These are phyloP conservation scores for thale cress (Arabidopsis thaliana) DNA, from an alignment of 345 rosid species.

Conservation along the genomic window DNA sequence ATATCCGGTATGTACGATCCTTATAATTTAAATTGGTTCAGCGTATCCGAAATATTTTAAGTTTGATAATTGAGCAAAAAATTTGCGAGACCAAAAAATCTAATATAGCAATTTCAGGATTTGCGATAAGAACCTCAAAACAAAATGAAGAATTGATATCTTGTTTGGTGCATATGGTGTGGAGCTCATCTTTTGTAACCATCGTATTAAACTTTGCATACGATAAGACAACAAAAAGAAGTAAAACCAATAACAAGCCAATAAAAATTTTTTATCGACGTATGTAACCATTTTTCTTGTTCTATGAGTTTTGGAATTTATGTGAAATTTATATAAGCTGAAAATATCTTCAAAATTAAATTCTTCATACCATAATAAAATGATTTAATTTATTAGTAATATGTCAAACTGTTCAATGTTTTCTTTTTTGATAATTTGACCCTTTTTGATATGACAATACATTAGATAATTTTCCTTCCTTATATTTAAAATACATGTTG, in stretches of 20 bases:
- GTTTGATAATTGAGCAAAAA: background rate
- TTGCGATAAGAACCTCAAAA: background rate
- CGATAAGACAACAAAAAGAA: background rate
- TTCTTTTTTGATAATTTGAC: no score
- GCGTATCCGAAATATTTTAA: background rate
- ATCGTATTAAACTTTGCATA: slow-evolving; percentile 8
- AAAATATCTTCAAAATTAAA: background rate
- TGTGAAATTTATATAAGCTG: background rate
- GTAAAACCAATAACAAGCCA: background rate
- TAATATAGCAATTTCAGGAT: background rate
- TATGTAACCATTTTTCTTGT: background rate
- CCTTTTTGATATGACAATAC: no score
- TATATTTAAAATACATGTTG: no score
- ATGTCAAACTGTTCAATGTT: no score
- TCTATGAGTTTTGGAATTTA: background rate
- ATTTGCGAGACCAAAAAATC: background rate
- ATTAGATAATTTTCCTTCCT: no score
- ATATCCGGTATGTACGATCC: no score
- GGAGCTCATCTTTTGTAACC: background rate
- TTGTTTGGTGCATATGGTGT: background rate
- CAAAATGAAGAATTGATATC: background rate
- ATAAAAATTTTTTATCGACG: background rate
- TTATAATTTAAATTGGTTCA: background rate
- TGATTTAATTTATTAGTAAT: no score
- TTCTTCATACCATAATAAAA: background rate